These are phyloP conservation scores for Fusarium lateritium DNA, from an alignment of 2,329 filamentous ascomycete genomes.

Conservation along the genomic window DNA sequence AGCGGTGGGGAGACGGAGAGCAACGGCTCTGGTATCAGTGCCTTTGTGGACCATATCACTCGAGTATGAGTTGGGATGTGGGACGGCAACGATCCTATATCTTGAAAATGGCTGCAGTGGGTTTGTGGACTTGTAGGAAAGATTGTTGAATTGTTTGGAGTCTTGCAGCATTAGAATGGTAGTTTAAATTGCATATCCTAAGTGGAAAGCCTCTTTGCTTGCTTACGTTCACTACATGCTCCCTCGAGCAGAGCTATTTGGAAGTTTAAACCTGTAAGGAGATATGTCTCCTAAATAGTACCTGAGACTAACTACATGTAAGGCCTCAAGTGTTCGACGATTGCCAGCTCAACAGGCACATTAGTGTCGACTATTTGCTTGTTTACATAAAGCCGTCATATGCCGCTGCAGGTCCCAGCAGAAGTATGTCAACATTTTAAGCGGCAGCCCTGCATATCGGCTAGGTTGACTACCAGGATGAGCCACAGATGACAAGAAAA, in stretches of 20 bases:
- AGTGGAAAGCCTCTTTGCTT: neutral
- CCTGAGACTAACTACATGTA: neutral
- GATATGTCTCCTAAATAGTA: no score
- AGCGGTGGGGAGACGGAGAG: slow-evolving; percentile 36
- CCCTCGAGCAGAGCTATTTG: no score
- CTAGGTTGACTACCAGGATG: slow-evolving; percentile 2
- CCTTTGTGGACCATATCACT: slow-evolving; percentile 22
- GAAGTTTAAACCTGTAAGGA: no score
- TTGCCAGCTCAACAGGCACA: neutral
- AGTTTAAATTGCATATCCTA: slow-evolving; percentile 8
- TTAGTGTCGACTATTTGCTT: neutral
- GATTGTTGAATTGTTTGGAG: slow-evolving; percentile 11
- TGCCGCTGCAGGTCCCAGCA: slow-evolving; percentile 21
- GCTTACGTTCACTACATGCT: neutral
- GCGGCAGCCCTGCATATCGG: slow-evolving; percentile 15
- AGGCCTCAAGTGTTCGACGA: neutral
- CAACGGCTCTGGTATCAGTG: slow-evolving; percentile 36
- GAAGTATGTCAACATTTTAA: neutral
- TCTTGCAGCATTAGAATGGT: slow-evolving; percentile 12
- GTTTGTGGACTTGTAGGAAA: neutral
- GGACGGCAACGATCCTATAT: slow-evolving; percentile 12
- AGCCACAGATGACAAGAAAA: slow-evolving; percentile 1
- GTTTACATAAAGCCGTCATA: slow-evolving; percentile 31
- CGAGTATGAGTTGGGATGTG: slow-evolving; percentile 10
- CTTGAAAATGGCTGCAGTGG: slow-evolving; percentile 4